phyloP scores from a whole-genome alignment of 305 asterid species.

The Petunia hybrid region DNA sequence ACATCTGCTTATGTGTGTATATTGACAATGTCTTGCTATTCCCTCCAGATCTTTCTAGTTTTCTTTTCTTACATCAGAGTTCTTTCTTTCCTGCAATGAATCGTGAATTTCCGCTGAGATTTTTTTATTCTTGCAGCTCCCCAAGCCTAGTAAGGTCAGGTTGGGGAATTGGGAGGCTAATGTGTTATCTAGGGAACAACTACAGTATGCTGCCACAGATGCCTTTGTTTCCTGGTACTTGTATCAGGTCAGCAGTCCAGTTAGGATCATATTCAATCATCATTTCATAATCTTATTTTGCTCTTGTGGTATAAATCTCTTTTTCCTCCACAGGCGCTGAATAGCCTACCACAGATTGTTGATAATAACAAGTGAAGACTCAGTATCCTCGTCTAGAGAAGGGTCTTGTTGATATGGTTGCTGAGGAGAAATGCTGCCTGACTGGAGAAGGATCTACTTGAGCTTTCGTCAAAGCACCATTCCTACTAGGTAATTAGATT shows the following conservation, averaged over 20 bases:
- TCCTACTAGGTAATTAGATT: not conserved
- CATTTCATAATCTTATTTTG: not conserved
- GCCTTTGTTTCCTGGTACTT: constrained; percentile 90
- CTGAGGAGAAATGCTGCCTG: constrained; percentile 23
- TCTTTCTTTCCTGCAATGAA: not conserved
- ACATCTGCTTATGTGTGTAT: not conserved
- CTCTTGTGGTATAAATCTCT: not conserved
- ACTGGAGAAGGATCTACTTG: constrained; percentile 6
- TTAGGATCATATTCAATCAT: constrained; percentile 18
- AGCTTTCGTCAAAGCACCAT: not conserved
- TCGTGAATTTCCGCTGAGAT: constrained; percentile 31
- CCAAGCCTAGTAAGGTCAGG: constrained; percentile 74
- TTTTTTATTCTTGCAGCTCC: constrained; percentile 65
- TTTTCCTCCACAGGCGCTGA: constrained; percentile 59
- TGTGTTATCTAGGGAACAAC: constrained; percentile 67
- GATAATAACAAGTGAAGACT: constrained; percentile 35
- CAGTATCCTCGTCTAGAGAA: not conserved
- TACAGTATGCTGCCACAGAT: constrained; percentile 89
- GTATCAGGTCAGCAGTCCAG: constrained; percentile 73
- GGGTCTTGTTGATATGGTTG: not conserved
- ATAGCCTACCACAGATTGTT: constrained; percentile 55
- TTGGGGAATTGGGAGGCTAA: constrained; percentile 93
- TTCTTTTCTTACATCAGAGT: not conserved
- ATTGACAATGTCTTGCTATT: not conserved
- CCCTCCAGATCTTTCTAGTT: not conserved